These are phyloP conservation scores for Psilocybe cyanescens DNA, from an alignment of 768 basidiomycete species.

Conservation along the genomic window DNA sequence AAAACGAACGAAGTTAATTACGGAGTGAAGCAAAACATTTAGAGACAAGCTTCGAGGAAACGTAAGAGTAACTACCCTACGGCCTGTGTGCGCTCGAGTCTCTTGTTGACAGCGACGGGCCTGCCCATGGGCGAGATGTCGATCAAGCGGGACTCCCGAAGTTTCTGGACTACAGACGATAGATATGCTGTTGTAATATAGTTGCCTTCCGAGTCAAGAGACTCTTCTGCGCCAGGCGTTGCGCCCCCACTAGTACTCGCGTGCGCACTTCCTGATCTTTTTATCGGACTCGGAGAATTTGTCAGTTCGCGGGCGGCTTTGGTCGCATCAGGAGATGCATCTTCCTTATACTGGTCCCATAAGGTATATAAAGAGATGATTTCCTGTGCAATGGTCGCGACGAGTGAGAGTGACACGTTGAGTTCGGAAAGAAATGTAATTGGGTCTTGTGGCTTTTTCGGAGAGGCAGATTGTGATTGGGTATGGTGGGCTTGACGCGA, in stretches of 20 bases:
- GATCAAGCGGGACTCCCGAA: slow-evolving; percentile 67
- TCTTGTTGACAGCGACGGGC: slow-evolving; percentile 67
- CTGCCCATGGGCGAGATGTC: slow-evolving; percentile 57
- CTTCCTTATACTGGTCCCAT: slow-evolving; percentile 85
- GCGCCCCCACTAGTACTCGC: slow-evolving; percentile 21
- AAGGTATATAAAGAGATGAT: slow-evolving; percentile 88
- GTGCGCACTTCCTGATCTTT: slow-evolving; percentile 5
- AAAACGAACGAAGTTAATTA: neutral
- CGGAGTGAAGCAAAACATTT: neutral
- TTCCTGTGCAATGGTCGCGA: slow-evolving; percentile 89
- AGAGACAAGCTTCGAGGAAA: neutral
- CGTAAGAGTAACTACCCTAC: slow-evolving; percentile 33
- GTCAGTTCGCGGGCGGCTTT: slow-evolving; percentile 26
- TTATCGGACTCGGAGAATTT: slow-evolving; percentile 30
- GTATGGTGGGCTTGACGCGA: slow-evolving; percentile 32
- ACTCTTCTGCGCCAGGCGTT: slow-evolving; percentile 32
- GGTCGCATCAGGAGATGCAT: slow-evolving; percentile 43
- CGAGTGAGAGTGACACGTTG: slow-evolving; percentile 80
- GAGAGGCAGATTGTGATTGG: slow-evolving; percentile 27
- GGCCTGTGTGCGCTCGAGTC: slow-evolving; percentile 73
- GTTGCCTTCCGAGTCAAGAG: slow-evolving; percentile 27
- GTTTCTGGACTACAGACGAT: slow-evolving; percentile 57
- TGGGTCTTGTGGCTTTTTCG: slow-evolving; percentile 63
- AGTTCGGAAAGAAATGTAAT: slow-evolving; percentile 84
- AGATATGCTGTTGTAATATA: slow-evolving; percentile 64